Evolutionary conservation across 768 basidiomycete species (phyloP).

Genomic region (Pisolithus microcarpus): DNA sequence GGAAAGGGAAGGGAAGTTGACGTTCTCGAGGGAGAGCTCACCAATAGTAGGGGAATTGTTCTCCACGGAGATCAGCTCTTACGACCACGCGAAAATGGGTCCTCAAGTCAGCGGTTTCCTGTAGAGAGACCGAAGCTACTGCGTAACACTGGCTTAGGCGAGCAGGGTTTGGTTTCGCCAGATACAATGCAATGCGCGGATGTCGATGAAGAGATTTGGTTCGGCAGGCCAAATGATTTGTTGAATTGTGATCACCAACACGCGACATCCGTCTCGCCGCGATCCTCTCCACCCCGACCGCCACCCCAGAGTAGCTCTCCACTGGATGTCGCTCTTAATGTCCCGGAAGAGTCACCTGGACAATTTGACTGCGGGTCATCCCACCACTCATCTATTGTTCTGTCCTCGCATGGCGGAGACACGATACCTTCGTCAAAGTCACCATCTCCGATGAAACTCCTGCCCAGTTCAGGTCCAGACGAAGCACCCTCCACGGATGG

Average conservation of each 20-base stretch:
- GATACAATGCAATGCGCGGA: neutral
- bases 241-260: slow-evolving; percentile 21
- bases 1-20: slow-evolving; percentile 28
- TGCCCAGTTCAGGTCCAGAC: slow-evolving; percentile 11
- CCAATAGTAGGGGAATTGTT: slow-evolving; percentile 25
- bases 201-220: slow-evolving; percentile 7
- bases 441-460: slow-evolving; percentile 47
- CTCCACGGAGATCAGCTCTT: neutral
- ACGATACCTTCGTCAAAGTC: slow-evolving; percentile 55
- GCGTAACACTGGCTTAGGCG: slow-evolving; percentile 8
- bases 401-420: slow-evolving; percentile 12
- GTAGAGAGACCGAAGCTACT: slow-evolving; percentile 16
- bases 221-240: slow-evolving; percentile 31
- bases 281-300: slow-evolving; percentile 4
- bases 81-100: slow-evolving; percentile 5
- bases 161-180: slow-evolving; percentile 1
- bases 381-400: neutral
- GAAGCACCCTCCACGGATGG: slow-evolving; percentile 24
- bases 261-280: slow-evolving; percentile 3
- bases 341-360: neutral
- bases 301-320: slow-evolving; percentile 27
- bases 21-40: slow-evolving; percentile 29
- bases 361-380: neutral
- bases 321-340: slow-evolving; percentile 1
- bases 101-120: slow-evolving; percentile 10